Conservation (phyloP, 345 rosid genomes). For the Nasturtium officinale region DNA sequence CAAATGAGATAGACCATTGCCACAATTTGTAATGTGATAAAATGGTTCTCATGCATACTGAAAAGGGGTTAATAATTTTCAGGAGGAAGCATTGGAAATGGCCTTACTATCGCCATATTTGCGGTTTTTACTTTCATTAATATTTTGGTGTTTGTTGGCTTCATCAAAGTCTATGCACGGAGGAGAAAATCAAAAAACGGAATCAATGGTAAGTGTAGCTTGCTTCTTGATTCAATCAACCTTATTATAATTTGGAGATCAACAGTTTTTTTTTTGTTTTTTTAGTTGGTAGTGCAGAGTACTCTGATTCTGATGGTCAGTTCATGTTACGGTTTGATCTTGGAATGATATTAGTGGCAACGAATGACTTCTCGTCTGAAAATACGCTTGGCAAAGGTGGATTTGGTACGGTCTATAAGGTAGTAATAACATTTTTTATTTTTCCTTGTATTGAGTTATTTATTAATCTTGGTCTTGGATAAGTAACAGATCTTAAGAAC, state of each 20-base stretch:
- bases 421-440: background rate
- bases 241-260: background rate
- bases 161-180: background rate
- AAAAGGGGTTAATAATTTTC: background rate
- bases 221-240: background rate
- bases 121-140: conserved; percentile 25
- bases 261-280: background rate
- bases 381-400: conserved; percentile 52
- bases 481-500: background rate
- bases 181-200: background rate
- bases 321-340: conserved; percentile 30
- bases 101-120: background rate
- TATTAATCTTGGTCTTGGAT: background rate
- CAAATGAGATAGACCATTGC: background rate
- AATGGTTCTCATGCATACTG: background rate
- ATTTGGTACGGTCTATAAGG: conserved; percentile 53
- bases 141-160: background rate
- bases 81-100: conserved; percentile 2
- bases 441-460: background rate
- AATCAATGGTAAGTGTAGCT: conserved; percentile 8
- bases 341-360: conserved; percentile 16
- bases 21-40: background rate
- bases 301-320: conserved; percentile 16
- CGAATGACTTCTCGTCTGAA: conserved; percentile 32
- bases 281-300: background rate